phyloP scores from a whole-genome alignment of 1,284 basidiomycete species.

The Ganoderma resinaceum region DNA sequence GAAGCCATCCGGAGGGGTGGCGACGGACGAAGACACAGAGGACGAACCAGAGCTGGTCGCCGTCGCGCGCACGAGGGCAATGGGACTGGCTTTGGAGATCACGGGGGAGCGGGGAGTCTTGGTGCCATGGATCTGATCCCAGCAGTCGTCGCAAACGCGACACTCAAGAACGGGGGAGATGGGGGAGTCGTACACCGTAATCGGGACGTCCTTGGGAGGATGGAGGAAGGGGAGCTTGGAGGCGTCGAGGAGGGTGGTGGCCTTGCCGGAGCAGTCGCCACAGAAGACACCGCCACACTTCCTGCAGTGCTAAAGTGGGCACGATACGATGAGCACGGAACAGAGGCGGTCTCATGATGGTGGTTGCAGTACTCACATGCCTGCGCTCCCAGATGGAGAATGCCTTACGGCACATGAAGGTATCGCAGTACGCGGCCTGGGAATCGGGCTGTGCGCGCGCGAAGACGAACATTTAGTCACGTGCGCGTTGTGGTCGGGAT shows the following conservation, averaged over 20 bases:
- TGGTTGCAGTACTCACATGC: constrained; percentile 57
- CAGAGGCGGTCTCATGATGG: constrained; percentile 23
- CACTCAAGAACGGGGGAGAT: constrained; percentile 55
- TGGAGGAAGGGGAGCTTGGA: constrained; percentile 70
- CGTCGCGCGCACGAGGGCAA: constrained; percentile 46
- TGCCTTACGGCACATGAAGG: constrained; percentile 65
- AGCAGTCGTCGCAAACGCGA: constrained; percentile 78
- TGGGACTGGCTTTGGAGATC: constrained; percentile 43
- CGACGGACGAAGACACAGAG: constrained; percentile 43
- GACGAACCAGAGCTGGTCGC: constrained; percentile 38
- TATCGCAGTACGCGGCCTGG: constrained; percentile 68
- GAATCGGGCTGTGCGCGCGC: constrained; percentile 58
- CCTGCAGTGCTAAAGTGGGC: constrained; percentile 66
- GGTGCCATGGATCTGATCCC: constrained; percentile 69
- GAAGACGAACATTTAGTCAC: constrained; percentile 34
- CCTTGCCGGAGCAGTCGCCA: constrained; percentile 58
- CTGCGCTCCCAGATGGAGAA: constrained; percentile 75
- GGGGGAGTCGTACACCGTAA: constrained; percentile 60
- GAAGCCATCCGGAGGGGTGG: constrained; percentile 45
- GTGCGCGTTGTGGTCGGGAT: constrained; percentile 27
- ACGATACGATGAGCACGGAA: constrained; percentile 36
- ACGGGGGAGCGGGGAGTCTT: constrained; percentile 44
- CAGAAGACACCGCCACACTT: constrained; percentile 84
- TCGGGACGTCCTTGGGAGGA: constrained; percentile 69
- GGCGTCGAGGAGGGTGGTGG: constrained; percentile 69